phyloP scores from a whole-genome alignment of 345 rosid species.

The Tarenaya hassleriana region DNA sequence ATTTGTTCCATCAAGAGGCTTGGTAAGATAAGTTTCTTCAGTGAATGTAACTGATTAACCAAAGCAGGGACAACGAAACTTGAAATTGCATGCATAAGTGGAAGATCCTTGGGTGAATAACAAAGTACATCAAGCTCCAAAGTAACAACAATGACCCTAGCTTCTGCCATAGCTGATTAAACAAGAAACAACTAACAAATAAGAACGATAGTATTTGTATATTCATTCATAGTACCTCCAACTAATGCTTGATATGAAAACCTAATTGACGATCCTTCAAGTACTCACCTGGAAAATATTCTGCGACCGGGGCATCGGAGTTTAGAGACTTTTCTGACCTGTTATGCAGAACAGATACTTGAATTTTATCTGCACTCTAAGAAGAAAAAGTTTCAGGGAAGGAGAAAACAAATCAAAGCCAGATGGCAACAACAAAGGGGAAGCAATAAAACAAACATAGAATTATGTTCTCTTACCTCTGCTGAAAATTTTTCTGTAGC shows the following conservation, averaged over 20 bases:
- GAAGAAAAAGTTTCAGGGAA: constrained; percentile 35
- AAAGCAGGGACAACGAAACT: constrained; percentile 66
- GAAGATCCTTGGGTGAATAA: constrained; percentile 67
- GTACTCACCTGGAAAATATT: constrained; percentile 69
- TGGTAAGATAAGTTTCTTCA: constrained; percentile 51
- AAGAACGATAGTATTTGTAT: constrained; percentile 5
- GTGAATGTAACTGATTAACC: constrained; percentile 63
- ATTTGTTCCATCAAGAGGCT: constrained; percentile 47
- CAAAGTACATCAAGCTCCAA: constrained; percentile 70
- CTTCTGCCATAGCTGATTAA: constrained; percentile 57
- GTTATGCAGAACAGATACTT: constrained; percentile 59
- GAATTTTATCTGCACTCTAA: constrained; percentile 84
- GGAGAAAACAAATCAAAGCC: constrained; percentile 6
- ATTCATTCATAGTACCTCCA: too few relatives aligned
- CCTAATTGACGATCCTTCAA: constrained; percentile 4
- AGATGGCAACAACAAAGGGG: constrained; percentile 1
- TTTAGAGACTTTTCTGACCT: constrained; percentile 40
- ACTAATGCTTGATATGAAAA: constrained; percentile 1
- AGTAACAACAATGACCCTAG: constrained; percentile 55
- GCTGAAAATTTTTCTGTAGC: constrained; percentile 34
- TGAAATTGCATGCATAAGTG: constrained; percentile 49
- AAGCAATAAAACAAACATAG: not conserved
- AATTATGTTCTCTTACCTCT: constrained; percentile 45
- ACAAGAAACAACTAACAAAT: constrained; percentile 9
- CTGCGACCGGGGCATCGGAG: constrained; percentile 52